Evolutionary conservation across 768 basidiomycete genomes (phyloP), one percentile per base, ranked within the genome.

Genomic region (Chalciporus chontae): DNA sequence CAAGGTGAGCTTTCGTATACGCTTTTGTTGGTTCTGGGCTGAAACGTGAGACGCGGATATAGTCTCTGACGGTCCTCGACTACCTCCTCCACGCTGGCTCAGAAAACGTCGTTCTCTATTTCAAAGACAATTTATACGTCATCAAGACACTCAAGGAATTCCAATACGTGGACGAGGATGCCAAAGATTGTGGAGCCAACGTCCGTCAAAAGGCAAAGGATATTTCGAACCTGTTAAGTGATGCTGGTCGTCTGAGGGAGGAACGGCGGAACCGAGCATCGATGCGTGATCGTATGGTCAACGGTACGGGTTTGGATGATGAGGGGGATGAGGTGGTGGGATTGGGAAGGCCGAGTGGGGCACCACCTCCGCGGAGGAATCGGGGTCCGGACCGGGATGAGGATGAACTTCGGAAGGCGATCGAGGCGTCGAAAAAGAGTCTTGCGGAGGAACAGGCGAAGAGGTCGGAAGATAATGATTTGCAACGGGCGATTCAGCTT

Each of bases 121-220:
- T 98, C 77, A 84, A 84, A 41, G 94, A 99, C 68, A 98, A 99
- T 65, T 71, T 96, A 53, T 99, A 98, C 70, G 81, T 98, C 66
- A 84, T 99, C 81, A 98, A 98, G 76, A 98, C 95, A 2, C 81
- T 99, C 53, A 95, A 97, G 68, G 96, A 99, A 69, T 99, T 99
- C 71, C 95, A 98, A 60, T 96, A 84, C 64, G 69, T 95, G 49
- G 96, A 98, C 69, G 96, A 98, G 61, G 85, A 90, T 34, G 89
- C 86, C 44, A 96, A 96, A 68, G 96, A 99, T 65, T 93, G 96
- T 62, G 96, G 96, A 31, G 93, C 93, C n/a, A 99, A 98, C 69
- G 91, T 94, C 14, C 83, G 92, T 19, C 91, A 94, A 68, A 94
- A 95, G 71, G 96, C 96, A 11, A 98, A 99, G 67, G 96, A 98